Base-by-base conservation (phyloP, 78 protist species). In the Anaeramoeba flamelloides region DNA sequence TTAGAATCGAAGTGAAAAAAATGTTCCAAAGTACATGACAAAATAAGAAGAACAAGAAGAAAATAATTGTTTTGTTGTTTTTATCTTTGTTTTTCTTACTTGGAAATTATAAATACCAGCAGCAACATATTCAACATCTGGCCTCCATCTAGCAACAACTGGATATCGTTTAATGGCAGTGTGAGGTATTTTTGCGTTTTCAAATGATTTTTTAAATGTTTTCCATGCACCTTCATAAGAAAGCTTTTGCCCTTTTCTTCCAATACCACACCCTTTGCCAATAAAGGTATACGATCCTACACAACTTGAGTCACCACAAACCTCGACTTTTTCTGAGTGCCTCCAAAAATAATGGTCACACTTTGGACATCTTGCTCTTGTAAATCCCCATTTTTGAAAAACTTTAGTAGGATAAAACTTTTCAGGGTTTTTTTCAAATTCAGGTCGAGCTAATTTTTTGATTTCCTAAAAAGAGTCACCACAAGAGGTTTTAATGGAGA, bases 21-120 rank as follows among this genome's bases (percentile, higher is more conserved):
- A n/a, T n/a, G 74, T n/a, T 64, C 30, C 74, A 64, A 30, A 64
- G 74, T n/a, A 64, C 26, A 64, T 26, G 30, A 26, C 30, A 64
- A 26, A 64, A 64, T 64, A n/a, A 30, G 74, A 64, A 26, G 74
- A 30, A 64, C 36, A 30, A n/a, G 74, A 30, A 30, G 74, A 64
- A 64, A 64, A n/a, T n/a, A n/a, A n/a, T n/a, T n/a, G n/a, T n/a
- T n/a, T n/a, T n/a, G n/a, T n/a, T n/a, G n/a, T n/a, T n/a, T n/a
- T n/a, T n/a, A n/a, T n/a, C n/a, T n/a, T n/a, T n/a, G n/a, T n/a
- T n/a, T n/a, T n/a, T n/a, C n/a, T n/a, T n/a, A n/a, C n/a, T 30
- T 84, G 86, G 82, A 84, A 84, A 40, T 80, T 75, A 40, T n/a
- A 78, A 33, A 84, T 84, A 1, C 86, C 86, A 2, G 86, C 86